These are phyloP conservation scores for Colletotrichum orchidophilum DNA, from an alignment of 2,329 filamentous ascomycete species.

Conservation along the genomic window DNA sequence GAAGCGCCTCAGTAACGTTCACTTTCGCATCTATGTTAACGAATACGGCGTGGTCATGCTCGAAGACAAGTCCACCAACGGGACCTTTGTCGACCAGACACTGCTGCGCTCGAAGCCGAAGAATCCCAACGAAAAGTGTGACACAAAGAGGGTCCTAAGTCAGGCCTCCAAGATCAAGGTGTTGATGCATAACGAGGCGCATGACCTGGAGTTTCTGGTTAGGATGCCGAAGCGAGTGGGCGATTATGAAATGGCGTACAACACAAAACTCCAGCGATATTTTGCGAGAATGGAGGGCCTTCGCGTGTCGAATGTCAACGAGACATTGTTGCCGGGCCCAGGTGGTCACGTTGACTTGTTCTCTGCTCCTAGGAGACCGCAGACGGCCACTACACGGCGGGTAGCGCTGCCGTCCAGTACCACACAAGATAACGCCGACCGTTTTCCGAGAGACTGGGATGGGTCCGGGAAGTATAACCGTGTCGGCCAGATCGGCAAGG, in stretches of 20 bases:
- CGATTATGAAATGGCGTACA: constrained; percentile 70
- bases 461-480: constrained; percentile 88
- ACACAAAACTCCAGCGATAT: constrained; percentile 75
- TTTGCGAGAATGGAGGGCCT: constrained; percentile 53
- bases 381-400: constrained; percentile 27
- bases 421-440: constrained; percentile 45
- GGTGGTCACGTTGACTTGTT: constrained; percentile 55
- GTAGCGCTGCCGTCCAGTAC: constrained; percentile 34
- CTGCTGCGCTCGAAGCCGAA: constrained; percentile 63
- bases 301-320: constrained; percentile 45
- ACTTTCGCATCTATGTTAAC: constrained; percentile 94
- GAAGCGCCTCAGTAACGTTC: constrained; percentile 88
- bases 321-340: constrained; percentile 58
- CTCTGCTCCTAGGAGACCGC: constrained; percentile 28
- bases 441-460: constrained; percentile 74
- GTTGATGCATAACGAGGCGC: constrained; percentile 58
- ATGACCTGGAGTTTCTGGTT: constrained; percentile 83
- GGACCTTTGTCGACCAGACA: constrained; percentile 83
- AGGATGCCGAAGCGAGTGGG: constrained; percentile 82
- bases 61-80: constrained; percentile 95
- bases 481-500: constrained; percentile 84
- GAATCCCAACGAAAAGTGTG: constrained; percentile 44
- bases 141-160: constrained; percentile 69
- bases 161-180: constrained; percentile 80
- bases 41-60: constrained; percentile 88